Evolutionary conservation across 495 filamentous ascomycete genomes (phyloP).

Genomic region (Penicillium bovifimosum): DNA sequence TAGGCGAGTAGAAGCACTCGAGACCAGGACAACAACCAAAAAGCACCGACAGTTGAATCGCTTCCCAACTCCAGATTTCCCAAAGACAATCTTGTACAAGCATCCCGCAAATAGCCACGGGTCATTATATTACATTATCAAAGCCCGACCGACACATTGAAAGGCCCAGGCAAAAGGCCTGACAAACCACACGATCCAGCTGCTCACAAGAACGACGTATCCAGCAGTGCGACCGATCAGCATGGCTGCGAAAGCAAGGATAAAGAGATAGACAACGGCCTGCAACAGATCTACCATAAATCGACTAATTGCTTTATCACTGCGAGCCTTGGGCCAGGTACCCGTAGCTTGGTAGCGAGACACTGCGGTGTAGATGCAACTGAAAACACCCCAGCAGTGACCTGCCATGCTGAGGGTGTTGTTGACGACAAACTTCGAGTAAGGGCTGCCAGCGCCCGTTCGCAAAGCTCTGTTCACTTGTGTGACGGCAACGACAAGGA

Average conservation of each 20-base stretch:
- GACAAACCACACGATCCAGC: slow-evolving; percentile 41
- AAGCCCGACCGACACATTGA: slow-evolving; percentile 24
- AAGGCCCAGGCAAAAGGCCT: slow-evolving; percentile 37
- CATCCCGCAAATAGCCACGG: not conserved
- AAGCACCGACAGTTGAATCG: not conserved
- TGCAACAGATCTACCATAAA: slow-evolving; percentile 34
- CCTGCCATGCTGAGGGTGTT: slow-evolving; percentile 32
- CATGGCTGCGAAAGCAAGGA: slow-evolving; percentile 32
- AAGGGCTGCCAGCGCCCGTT: slow-evolving; percentile 22
- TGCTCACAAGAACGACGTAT: slow-evolving; percentile 34
- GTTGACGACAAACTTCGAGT: slow-evolving; percentile 23
- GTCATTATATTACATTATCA: slow-evolving; percentile 14
- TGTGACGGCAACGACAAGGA: slow-evolving; percentile 25
- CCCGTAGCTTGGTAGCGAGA: slow-evolving; percentile 35
- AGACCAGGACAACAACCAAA: not conserved
- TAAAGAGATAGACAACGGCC: slow-evolving; percentile 32
- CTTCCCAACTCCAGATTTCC: not conserved
- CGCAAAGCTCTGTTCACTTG: slow-evolving; percentile 25
- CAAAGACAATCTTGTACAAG: not conserved
- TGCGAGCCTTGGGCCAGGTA: slow-evolving; percentile 26
- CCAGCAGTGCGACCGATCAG: slow-evolving; percentile 30
- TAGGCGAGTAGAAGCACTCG: not conserved
- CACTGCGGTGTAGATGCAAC: slow-evolving; percentile 20
- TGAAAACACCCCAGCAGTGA: slow-evolving; percentile 37
- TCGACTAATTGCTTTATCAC: slow-evolving; percentile 26